phyloP scores from a whole-genome alignment of 306 rosid species.

The Quillaja saponaria region DNA sequence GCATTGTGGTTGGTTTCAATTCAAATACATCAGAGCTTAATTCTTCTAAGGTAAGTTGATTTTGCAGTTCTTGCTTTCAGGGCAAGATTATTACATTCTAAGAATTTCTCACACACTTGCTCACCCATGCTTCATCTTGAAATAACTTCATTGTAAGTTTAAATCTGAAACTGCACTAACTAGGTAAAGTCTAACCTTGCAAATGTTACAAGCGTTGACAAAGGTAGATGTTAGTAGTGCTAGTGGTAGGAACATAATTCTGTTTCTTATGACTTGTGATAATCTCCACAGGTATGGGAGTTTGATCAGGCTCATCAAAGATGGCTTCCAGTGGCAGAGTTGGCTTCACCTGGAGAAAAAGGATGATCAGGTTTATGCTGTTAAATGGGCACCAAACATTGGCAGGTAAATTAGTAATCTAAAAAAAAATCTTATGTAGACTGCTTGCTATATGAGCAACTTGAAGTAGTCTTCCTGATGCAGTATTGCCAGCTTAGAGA shows the following conservation, averaged over 20 bases:
- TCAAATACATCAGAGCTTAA: conserved; percentile 72
- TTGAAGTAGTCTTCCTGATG: conserved; percentile 4
- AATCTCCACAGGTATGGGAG: conserved; percentile 72
- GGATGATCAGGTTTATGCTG: conserved; percentile 70
- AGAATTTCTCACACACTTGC: conserved; percentile 8
- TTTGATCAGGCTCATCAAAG: conserved; percentile 94
- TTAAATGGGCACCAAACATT: conserved; percentile 92
- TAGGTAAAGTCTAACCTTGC: conserved; percentile 13
- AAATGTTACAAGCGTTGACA: conserved; percentile 14
- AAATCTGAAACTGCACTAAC: neutral
- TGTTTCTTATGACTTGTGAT: neutral
- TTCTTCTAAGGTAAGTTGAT: conserved; percentile 69
- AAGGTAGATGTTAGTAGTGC: conserved; percentile 17
- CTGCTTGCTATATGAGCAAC: neutral
- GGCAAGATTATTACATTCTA: conserved; percentile 8
- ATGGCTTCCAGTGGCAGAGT: conserved; percentile 97
- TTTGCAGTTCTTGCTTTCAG: conserved; percentile 1
- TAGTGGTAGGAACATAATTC: neutral
- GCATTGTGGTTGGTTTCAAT: conserved; percentile 76
- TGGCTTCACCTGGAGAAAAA: conserved; percentile 65
- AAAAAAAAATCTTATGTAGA: neutral
- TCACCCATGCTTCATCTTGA: neutral
- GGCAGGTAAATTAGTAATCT: conserved; percentile 62
- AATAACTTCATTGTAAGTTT: neutral
- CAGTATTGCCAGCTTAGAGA: conserved; percentile 11